A percentile compares a stretch with the other conserved stretches of the same genome.
phyloP scores from a whole-genome alignment of 495 filamentous ascomycete species.

The Hypoxylon cercidicola region DNA sequence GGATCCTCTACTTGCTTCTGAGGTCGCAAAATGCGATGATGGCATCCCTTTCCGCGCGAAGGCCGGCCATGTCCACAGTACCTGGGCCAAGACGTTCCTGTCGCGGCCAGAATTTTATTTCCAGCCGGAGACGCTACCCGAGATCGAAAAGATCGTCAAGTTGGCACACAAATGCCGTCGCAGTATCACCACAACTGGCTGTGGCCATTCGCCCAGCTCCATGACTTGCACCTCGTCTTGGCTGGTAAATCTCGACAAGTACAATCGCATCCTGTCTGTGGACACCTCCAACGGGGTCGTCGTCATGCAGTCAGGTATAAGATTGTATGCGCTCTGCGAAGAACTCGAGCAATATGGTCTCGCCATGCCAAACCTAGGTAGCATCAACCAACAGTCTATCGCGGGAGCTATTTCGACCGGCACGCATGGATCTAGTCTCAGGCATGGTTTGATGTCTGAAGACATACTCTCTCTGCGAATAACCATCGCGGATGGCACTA shows the following conservation, averaged over 20 bases:
- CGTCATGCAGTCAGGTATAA: conserved; percentile 86
- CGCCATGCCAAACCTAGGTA: conserved; percentile 88
- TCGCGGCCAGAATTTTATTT: conserved; percentile 90
- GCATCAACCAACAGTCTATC: conserved; percentile 93
- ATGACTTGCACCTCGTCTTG: conserved; percentile 94
- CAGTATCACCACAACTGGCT: conserved; percentile 82
- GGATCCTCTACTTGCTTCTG: conserved; percentile 49
- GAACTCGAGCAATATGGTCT: conserved; percentile 77
- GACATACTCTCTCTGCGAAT: conserved; percentile 76
- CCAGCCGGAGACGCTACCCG: conserved; percentile 77
- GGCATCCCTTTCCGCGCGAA: conserved; percentile 79
- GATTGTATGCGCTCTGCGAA: conserved; percentile 74
- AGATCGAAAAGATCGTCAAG: conserved; percentile 83
- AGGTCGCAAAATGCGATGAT: conserved; percentile 47
- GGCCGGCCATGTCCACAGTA: conserved; percentile 79
- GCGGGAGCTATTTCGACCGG: conserved; percentile 92
- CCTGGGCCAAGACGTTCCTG: conserved; percentile 95
- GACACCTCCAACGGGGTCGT: conserved; percentile 70
- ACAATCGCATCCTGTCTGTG: conserved; percentile 74
- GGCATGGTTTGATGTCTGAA: conserved; percentile 85
- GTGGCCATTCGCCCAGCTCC: conserved; percentile 89
- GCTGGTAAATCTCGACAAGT: conserved; percentile 92
- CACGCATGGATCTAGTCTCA: conserved; percentile 88
- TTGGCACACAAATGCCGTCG: conserved; percentile 84
- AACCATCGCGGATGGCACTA: conserved; percentile 83